phyloP scores from a whole-genome alignment of 1,284 basidiomycete genomes.

The Leccinum laetum region DNA sequence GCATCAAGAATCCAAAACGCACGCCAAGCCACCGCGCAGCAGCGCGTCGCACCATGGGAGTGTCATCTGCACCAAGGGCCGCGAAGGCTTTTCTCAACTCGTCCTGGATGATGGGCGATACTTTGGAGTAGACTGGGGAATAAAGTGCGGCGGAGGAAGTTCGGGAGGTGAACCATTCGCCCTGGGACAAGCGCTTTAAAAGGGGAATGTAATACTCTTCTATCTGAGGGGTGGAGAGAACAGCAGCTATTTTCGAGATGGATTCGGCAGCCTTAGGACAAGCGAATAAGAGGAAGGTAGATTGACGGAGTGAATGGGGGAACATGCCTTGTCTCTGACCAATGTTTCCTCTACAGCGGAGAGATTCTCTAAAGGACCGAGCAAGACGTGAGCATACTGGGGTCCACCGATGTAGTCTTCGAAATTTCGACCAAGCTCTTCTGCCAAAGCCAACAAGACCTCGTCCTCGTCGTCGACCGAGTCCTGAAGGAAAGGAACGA shows the following conservation, averaged over 20 bases:
- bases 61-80: constrained; percentile 90
- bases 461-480: constrained; percentile 99
- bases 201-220: constrained; percentile 95
- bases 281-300: constrained; percentile 13
- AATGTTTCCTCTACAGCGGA: constrained; percentile 98
- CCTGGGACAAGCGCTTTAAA: constrained; percentile 85
- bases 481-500: constrained; percentile 97
- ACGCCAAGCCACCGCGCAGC: constrained; percentile 97
- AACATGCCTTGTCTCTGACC: constrained; percentile 92
- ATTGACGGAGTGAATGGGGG: background rate
- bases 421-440: constrained; percentile 91
- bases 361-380: constrained; percentile 95
- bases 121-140: constrained; percentile 88
- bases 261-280: constrained; percentile 86
- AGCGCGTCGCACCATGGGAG: constrained; percentile 98
- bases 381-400: constrained; percentile 85
- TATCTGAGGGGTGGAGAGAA: constrained; percentile 80
- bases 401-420: constrained; percentile 96
- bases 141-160: constrained; percentile 96
- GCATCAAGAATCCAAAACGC: constrained; percentile 35
- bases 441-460: constrained; percentile 94
- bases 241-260: constrained; percentile 87
- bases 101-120: constrained; percentile 76
- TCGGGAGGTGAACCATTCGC: constrained; percentile 99
- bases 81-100: constrained; percentile 90